Base-by-base conservation (phyloP, 768 basidiomycete genomes). In the Leccinum truebloodii region DNA sequence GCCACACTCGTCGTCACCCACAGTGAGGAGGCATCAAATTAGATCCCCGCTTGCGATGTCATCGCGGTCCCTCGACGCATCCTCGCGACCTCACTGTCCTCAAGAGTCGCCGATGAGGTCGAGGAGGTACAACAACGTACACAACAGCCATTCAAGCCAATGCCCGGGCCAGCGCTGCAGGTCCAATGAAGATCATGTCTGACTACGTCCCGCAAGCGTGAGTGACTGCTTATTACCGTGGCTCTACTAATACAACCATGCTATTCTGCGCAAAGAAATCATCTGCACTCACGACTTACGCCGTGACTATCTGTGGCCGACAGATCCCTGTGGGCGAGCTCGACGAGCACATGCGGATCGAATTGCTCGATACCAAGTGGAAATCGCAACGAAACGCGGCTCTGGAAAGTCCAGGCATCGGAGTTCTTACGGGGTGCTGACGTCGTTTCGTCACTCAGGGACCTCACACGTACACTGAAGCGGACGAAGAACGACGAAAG, bases 331-430 rank as follows among this genome's bases (percentile, higher is more conserved):
- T 95, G 69, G 92, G 96, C 76, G 96, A 98, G 73, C 79, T 98
- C 50, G 86, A 96, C 67, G 95, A 98, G 72, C 97, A 98, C 74
- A 95, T 98, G 86, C 92, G 97, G 67, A 98, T 98, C 71, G 97
- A 99, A 72, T 76, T 98, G 62, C 84, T 99, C 66, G 97, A 99
- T 76, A 95, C 97, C 46, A 87, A 89, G 73, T 99, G 96, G 95
- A 98, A 98, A 75, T 94, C 95, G 63, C 94, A 96, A 73, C 90
- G 96, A 64, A 90, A 94, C 69, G 28, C 1, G 28, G 83, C 78
- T 10, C 77, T 95, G 67, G 97, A 93, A 94, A 71, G 90, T 91
- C 6, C 90, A 93, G 70, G 88, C 91, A 6, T 91, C 91, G 18
- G 92, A 94, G 69, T 79, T 94, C 20, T 88, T 94, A 71, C 86